A percentile compares a stretch with the other conserved stretches of the same genome.
Conservation (phyloP, 2,329 filamentous ascomycete genomes). For the Tolypocladium ophioglossoides region DNA sequence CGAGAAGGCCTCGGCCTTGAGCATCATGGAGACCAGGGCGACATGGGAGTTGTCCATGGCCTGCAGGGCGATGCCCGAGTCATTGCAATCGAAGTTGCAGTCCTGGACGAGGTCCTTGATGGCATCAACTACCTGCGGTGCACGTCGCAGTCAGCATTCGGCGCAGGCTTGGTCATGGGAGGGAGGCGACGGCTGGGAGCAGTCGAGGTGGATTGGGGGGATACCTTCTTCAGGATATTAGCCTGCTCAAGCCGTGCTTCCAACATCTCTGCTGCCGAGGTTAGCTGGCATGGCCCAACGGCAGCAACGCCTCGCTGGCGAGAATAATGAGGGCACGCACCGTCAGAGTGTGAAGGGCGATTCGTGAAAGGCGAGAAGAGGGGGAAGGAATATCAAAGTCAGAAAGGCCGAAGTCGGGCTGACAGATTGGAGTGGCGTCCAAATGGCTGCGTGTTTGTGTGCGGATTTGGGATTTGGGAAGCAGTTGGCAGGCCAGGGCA, state of each 20-base stretch:
- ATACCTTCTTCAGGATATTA: conserved; percentile 85
- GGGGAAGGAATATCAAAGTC: background rate
- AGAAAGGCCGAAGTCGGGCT: background rate
- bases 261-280: conserved; percentile 53
- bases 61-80: conserved; percentile 94
- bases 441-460: background rate
- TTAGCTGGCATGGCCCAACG: background rate
- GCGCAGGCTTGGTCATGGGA: background rate
- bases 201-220: background rate
- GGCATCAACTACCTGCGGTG: conserved; percentile 76
- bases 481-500: conserved; percentile 4
- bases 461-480: conserved; percentile 3
- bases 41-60: conserved; percentile 99
- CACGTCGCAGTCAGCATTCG: background rate
- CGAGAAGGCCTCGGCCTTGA: conserved; percentile 88
- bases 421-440: background rate
- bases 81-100: conserved; percentile 99
- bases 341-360: background rate
- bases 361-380: background rate
- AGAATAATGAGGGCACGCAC: background rate
- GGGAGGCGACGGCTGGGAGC: background rate
- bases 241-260: conserved; percentile 97
- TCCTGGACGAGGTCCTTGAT: conserved; percentile 99
- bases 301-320: background rate
- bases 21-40: conserved; percentile 96